phyloP scores from a whole-genome alignment of 2,329 filamentous ascomycete genomes.

The Metarhizium humberi region DNA sequence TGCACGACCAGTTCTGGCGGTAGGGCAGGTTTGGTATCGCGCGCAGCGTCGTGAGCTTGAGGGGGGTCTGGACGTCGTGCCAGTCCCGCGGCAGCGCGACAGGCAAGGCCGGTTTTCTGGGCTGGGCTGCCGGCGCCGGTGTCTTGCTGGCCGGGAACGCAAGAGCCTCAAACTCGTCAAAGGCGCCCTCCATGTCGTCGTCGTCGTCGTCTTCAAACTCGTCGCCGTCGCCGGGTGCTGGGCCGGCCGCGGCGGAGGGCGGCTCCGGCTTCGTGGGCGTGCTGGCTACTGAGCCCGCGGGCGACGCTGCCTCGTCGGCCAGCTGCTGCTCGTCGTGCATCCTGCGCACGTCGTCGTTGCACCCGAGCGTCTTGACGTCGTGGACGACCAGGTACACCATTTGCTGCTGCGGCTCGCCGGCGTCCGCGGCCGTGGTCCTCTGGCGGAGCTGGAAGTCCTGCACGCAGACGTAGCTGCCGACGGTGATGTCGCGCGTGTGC shows the following conservation, averaged over 20 bases:
- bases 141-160: conserved; percentile 15
- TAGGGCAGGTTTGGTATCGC: conserved; percentile 43
- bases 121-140: not conserved
- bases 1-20: conserved; percentile 49
- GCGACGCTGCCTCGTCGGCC: not conserved
- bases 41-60: conserved; percentile 42
- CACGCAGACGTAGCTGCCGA: conserved; percentile 41
- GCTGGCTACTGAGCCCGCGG: not conserved
- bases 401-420: conserved; percentile 5
- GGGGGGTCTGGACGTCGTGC: conserved; percentile 30
- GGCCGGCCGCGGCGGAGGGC: not conserved
- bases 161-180: conserved; percentile 28
- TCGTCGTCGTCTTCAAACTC: conserved; percentile 10
- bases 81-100: conserved; percentile 31
- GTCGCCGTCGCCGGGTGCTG: not conserved
- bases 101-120: conserved; percentile 12
- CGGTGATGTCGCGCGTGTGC: conserved; percentile 31
- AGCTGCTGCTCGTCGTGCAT: conserved; percentile 6
- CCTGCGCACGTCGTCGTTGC: conserved; percentile 31
- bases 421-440: conserved; percentile 7
- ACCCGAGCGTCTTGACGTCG: conserved; percentile 36
- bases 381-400: conserved; percentile 38
- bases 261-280: not conserved
- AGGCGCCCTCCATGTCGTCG: conserved; percentile 23
- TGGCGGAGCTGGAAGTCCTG: conserved; percentile 28